Conservation (phyloP, 306 rosid species). For the Dryas drummondii region DNA sequence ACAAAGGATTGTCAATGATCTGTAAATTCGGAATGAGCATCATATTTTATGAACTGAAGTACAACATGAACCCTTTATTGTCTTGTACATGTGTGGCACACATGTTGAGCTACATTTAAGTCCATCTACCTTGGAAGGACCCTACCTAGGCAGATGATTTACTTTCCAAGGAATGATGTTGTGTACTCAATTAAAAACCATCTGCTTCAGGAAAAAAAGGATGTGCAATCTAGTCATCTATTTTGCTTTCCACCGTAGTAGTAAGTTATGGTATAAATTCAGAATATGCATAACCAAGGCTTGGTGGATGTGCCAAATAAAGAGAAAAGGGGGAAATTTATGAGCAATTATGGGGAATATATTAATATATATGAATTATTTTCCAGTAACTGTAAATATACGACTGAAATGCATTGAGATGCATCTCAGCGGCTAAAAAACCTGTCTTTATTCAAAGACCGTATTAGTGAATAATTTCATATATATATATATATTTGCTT, state of each 20-base stretch:
- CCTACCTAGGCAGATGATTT: neutral
- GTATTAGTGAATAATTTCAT: neutral
- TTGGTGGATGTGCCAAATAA: neutral
- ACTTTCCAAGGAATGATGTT: neutral
- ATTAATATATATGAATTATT: neutral
- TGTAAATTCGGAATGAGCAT: neutral
- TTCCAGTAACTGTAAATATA: neutral
- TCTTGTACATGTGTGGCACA: neutral
- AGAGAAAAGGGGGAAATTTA: neutral
- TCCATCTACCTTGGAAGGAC: neutral
- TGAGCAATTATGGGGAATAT: neutral
- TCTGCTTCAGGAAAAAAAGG: neutral
- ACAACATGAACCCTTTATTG: neutral
- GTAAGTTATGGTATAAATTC: neutral
- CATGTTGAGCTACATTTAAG: neutral
- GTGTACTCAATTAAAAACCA: neutral
- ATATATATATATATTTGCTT: neutral
- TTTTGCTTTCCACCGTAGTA: neutral
- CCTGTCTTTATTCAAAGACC: neutral
- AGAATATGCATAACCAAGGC: neutral
- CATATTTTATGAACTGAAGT: neutral
- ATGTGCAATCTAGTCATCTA: neutral
- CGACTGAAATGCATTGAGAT: neutral
- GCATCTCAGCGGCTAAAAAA: neutral
- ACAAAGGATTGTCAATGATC: conserved; percentile 8